These are phyloP conservation scores for Clonostachys chloroleuca DNA, from an alignment of 2,329 filamentous ascomycete species.

Conservation along the genomic window DNA sequence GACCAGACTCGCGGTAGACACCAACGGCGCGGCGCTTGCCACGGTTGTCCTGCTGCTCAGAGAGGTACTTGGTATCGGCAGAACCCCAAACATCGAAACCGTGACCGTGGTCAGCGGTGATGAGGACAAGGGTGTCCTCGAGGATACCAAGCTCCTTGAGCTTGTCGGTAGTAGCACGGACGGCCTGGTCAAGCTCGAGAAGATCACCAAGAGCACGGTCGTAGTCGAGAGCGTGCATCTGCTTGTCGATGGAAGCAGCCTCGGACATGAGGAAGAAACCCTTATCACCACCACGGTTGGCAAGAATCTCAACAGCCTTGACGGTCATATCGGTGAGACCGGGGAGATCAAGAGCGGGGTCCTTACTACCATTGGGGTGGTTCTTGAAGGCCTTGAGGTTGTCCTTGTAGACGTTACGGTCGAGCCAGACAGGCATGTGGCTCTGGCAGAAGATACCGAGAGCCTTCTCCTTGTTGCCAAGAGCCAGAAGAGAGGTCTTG, in stretches of 20 bases:
- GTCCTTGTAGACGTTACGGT: slow-evolving; percentile 73
- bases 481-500: slow-evolving; percentile 62
- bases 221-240: slow-evolving; percentile 84
- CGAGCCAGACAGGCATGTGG: slow-evolving; percentile 80
- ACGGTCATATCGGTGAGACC: slow-evolving; percentile 87
- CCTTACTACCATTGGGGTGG: slow-evolving; percentile 61
- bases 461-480: slow-evolving; percentile 55
- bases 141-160: slow-evolving; percentile 62
- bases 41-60: slow-evolving; percentile 60
- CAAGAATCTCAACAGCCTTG: slow-evolving; percentile 79
- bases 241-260: slow-evolving; percentile 82
- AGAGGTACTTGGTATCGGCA: slow-evolving; percentile 75
- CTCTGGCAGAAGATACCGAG: slow-evolving; percentile 74
- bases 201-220: slow-evolving; percentile 82
- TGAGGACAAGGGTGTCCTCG: slow-evolving; percentile 73
- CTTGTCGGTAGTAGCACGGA: slow-evolving; percentile 69
- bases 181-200: slow-evolving; percentile 79
- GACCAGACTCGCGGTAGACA: slow-evolving; percentile 67
- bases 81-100: slow-evolving; percentile 83
- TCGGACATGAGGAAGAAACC: slow-evolving; percentile 89
- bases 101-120: slow-evolving; percentile 86
- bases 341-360: slow-evolving; percentile 68
- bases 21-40: slow-evolving; percentile 73
- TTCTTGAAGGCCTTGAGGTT: slow-evolving; percentile 66
- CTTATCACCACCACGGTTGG: slow-evolving; percentile 58